Evolutionary conservation across 192 early-diverging fungal genomes (phyloP), one percentile per base, ranked within the genome.

Genomic region (Neocallimastix lanati): DNA sequence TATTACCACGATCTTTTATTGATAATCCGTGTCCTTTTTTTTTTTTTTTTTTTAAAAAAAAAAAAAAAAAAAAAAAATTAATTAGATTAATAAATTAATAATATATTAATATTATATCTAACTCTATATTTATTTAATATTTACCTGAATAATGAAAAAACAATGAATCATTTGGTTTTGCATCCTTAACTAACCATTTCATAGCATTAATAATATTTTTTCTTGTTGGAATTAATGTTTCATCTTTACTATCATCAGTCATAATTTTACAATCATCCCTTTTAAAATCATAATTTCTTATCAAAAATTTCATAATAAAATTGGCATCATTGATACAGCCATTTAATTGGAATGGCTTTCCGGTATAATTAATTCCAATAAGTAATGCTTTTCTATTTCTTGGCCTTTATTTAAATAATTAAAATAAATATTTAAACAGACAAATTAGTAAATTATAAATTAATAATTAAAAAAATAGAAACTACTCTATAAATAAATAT

Each of bases 101-200:
- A n/a, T n/a, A n/a, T n/a, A n/a, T n/a, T n/a, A n/a, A n/a, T n/a
- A n/a, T n/a, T n/a, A n/a, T n/a, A n/a, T n/a, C n/a, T n/a, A n/a
- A n/a, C n/a, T n/a, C n/a, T n/a, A n/a, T n/a, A n/a, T n/a, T n/a
- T n/a, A n/a, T n/a, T n/a, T n/a, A n/a, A n/a, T n/a, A n/a, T n/a
- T n/a, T n/a, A n/a, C n/a, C n/a, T n/a, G 79, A 82, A 76, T 78
- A 82, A 78, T 30, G 78, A 5, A 82, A 29, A 40, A 85, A 85
- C 21, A 89, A 83, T 78, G 86, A 83, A 78, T 90, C 88, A 21
- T 86, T 83, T 76, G 84, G 81, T 81, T 84, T 77, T 16, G 87
- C 85, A 77, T 82, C 87, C 16, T 58, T 79, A 28, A 90, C 84
- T 29, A 89, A 79, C 88, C 88, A 89, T 29, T 83, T 27, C 78